phyloP scores from a whole-genome alignment of 306 rosid genomes.

The Quercus bicolor region DNA sequence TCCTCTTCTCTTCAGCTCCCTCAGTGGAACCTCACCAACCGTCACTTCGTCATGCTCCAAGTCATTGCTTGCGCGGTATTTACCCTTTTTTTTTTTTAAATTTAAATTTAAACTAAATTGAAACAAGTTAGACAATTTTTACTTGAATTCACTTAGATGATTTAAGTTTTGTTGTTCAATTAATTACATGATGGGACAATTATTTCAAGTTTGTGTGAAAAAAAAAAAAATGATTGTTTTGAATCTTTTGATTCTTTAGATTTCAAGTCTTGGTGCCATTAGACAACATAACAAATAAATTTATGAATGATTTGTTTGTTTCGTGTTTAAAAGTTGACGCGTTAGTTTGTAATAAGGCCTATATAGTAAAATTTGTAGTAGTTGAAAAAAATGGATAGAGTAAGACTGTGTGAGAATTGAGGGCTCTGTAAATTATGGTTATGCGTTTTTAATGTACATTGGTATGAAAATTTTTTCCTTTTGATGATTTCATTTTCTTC shows the following conservation, averaged over 20 bases:
- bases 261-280: background rate
- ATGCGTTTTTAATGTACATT: background rate
- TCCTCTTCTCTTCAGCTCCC: constrained; percentile 32
- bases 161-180: background rate
- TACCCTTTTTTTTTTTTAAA: background rate
- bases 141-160: background rate
- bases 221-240: background rate
- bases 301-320: no score
- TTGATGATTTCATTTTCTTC: background rate
- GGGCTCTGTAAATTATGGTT: background rate
- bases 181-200: no score
- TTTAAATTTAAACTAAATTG: background rate
- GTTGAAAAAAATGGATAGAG: no score
- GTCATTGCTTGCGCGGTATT: constrained; percentile 65
- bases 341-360: no score
- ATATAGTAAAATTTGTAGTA: no score
- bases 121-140: background rate
- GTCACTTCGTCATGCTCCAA: constrained; percentile 68
- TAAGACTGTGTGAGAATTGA: background rate
- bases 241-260: background rate
- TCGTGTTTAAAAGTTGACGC: no score
- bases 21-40: constrained; percentile 52
- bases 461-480: background rate
- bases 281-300: no score
- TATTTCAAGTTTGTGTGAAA: background rate